Percentiles rank a stretch among this genome's conserved stretches.
Conservation (phyloP, 441 rosid genomes). For the Corymbia citriodora region DNA sequence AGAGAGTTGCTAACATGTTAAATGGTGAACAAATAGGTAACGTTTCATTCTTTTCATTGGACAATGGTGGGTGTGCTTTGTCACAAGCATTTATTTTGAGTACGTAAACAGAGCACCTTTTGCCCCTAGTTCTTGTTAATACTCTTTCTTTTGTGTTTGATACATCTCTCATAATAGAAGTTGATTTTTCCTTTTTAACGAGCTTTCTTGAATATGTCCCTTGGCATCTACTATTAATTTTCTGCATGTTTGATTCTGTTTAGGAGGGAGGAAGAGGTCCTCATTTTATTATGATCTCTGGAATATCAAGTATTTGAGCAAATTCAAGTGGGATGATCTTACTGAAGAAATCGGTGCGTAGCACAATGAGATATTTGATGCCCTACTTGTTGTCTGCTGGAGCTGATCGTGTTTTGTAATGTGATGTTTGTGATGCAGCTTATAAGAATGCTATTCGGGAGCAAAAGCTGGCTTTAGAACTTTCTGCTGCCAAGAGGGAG, state of each 20-base stretch:
- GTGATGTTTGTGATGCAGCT: conserved; percentile 41
- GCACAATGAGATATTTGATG: neutral
- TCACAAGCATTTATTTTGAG: neutral
- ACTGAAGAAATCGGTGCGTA: conserved; percentile 73
- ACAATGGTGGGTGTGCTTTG: neutral
- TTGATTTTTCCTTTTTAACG: neutral
- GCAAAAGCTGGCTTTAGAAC: conserved; percentile 76
- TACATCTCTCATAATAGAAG: neutral
- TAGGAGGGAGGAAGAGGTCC: conserved; percentile 91
- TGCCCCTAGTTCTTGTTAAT: neutral
- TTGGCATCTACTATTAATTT: neutral
- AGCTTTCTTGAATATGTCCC: neutral
- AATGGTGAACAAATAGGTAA: conserved; percentile 93
- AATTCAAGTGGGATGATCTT: conserved; percentile 97
- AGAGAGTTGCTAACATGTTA: conserved; percentile 70
- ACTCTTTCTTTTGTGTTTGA: neutral
- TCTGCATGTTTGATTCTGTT: conserved; percentile 4
- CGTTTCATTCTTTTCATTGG: neutral
- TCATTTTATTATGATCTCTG: conserved; percentile 72
- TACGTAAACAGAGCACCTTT: neutral
- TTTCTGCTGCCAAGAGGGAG: conserved; percentile 90
- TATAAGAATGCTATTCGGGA: conserved; percentile 68
- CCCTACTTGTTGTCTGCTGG: neutral
- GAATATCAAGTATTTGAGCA: conserved; percentile 91
- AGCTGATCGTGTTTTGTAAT: conserved; percentile 3